Base-by-base conservation (phyloP, 768 basidiomycete species). In the Auricularia sp. region DNA sequence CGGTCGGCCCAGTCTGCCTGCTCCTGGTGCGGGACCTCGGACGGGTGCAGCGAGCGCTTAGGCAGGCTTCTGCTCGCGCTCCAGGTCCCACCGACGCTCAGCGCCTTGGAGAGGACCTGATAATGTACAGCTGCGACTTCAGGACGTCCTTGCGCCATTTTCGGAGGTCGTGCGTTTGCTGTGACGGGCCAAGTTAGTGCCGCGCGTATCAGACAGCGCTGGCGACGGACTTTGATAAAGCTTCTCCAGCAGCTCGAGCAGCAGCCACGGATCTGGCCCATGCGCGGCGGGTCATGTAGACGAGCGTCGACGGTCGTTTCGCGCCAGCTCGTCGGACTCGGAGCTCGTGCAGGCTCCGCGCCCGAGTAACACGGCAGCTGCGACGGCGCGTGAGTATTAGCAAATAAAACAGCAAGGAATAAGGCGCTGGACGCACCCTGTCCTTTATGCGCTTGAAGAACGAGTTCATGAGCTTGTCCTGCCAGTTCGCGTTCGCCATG, bases 281-380 rank as follows among this genome's bases (percentile, higher is more conserved):
- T 74, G 10, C 88, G 87, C 68, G 91, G 64, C 80, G 77, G 2
- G 92, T 85, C 14, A 95, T 81, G 56, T 91, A 86, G n/a, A 91
- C 83, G 18, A 96, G 79, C 13, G 67, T 88, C 84, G 47, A 94
- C 84, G 7, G 89, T 84, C 71, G 90, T 85, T n/a, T n/a, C n/a
- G n/a, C n/a, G n/a, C n/a, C n/a, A n/a, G n/a, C 39, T 80, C 77
- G 74, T 95, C 92, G 7, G 79, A 79, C 75, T 96, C 93, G 63
- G 63, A 95, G 77, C 35, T 83, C 80, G 70, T 86, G 85, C 65
- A 95, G 73, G 13, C 85, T 77, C 51, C 51, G 84, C 78, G 21
- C 94, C 94, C 37, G 94, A 94, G 75, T 92, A 82, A 71, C 85
- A 87, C 63, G 94, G 94, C 8, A 97, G 81, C 94, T 97, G 65